A percentile compares a stretch with the other conserved stretches of the same genome.
Evolutionary conservation across 1,284 basidiomycete genomes (phyloP).

Genomic region (Sanguinoderma infundibulare): DNA sequence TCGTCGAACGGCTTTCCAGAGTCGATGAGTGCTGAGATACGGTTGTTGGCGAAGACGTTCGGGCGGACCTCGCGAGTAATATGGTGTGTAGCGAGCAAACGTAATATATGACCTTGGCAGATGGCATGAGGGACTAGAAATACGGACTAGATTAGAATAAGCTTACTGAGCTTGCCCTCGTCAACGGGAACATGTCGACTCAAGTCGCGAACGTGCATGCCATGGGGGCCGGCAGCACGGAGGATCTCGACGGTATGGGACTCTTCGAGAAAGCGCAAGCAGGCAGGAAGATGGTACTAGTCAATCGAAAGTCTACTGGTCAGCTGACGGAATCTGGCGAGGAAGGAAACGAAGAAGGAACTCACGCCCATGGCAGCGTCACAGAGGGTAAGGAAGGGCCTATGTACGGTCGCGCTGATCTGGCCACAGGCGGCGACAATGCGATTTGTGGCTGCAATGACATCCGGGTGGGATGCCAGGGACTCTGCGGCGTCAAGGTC

Average conservation of each 20-base stretch:
- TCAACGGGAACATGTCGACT: conserved; percentile 45
- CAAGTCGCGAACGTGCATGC: conserved; percentile 61
- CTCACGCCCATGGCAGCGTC: conserved; percentile 69
- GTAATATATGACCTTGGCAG: conserved; percentile 59
- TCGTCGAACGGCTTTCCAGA: conserved; percentile 55
- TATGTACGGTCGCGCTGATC: conserved; percentile 61
- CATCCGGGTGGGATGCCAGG: conserved; percentile 59
- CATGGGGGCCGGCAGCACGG: conserved; percentile 57
- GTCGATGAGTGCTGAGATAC: conserved; percentile 68
- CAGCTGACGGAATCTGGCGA: background rate
- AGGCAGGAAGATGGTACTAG: conserved; percentile 75
- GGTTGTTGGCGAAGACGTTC: conserved; percentile 70
- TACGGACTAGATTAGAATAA: background rate
- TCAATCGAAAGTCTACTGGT: conserved; percentile 27
- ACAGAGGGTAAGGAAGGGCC: conserved; percentile 67
- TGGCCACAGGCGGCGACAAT: conserved; percentile 74
- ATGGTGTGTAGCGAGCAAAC: conserved; percentile 75
- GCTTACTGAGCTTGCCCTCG: conserved; percentile 51
- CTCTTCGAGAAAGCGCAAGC: conserved; percentile 69
- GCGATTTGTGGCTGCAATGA: conserved; percentile 59
- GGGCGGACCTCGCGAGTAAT: conserved; percentile 65
- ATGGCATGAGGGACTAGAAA: background rate
- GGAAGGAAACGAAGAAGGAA: conserved; percentile 17
- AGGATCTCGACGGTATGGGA: conserved; percentile 70
- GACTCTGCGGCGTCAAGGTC: conserved; percentile 43